phyloP scores from a whole-genome alignment of 352 stramenopile species.

The Pythium sp. region DNA sequence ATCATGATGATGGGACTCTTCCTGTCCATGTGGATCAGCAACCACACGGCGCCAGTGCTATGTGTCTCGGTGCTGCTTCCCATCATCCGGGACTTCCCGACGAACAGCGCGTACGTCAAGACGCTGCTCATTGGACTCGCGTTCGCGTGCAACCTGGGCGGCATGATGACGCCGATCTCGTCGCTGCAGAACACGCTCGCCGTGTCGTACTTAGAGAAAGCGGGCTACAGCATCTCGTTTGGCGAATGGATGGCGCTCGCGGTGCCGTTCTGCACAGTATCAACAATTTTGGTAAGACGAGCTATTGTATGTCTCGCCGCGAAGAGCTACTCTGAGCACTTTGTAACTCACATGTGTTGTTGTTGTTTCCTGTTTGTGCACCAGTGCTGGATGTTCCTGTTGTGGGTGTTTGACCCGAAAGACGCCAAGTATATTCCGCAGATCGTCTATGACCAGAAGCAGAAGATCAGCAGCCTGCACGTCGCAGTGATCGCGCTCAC shows the following conservation, averaged over 20 bases:
- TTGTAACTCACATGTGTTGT: neutral
- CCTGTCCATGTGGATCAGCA: conserved; percentile 93
- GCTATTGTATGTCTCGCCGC: neutral
- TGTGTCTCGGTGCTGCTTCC: conserved; percentile 87
- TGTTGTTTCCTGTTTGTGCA: neutral
- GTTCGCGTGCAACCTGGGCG: conserved; percentile 92
- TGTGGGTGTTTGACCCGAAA: conserved; percentile 83
- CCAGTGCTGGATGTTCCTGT: conserved; percentile 87
- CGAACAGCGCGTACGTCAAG: conserved; percentile 85
- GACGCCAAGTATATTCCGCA: conserved; percentile 90
- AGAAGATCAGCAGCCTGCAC: conserved; percentile 87
- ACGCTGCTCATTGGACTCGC: conserved; percentile 89
- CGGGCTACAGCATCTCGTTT: conserved; percentile 87
- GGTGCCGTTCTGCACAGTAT: conserved; percentile 85
- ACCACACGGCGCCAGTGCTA: conserved; percentile 91
- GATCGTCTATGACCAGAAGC: conserved; percentile 91
- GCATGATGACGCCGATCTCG: conserved; percentile 93
- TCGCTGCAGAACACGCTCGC: conserved; percentile 89
- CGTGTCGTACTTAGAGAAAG: conserved; percentile 85
- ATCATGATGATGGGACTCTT: conserved; percentile 94
- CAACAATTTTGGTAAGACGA: conserved; percentile 71
- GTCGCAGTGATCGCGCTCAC: conserved; percentile 89
- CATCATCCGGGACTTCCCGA: conserved; percentile 88
- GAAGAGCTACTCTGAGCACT: neutral
- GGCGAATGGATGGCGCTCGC: conserved; percentile 89